A percentile compares a stretch with the other conserved stretches of the same genome.
Evolutionary conservation across 2,329 filamentous ascomycete species (phyloP).

Genomic region (Arthrinium puccinioides): DNA sequence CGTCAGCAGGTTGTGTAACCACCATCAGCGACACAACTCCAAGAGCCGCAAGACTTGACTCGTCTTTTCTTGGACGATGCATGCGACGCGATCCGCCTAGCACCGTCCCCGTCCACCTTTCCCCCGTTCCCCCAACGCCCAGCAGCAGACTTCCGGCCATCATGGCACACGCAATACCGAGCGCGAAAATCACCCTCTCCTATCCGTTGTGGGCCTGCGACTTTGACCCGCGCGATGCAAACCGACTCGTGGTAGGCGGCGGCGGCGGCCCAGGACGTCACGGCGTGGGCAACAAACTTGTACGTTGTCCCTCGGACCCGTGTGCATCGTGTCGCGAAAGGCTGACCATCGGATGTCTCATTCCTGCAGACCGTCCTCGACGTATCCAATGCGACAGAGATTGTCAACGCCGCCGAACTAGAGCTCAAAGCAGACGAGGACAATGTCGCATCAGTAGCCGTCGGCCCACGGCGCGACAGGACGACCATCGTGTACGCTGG

Average conservation of each 20-base stretch:
- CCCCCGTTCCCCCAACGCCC: too few relatives aligned
- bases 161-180: slow-evolving; percentile 29
- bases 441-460: slow-evolving; percentile 75
- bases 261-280: slow-evolving; percentile 77
- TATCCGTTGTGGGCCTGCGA: slow-evolving; percentile 85
- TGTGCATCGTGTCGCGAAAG: neutral
- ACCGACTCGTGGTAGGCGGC: slow-evolving; percentile 73
- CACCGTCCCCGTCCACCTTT: too few relatives aligned
- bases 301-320: slow-evolving; percentile 31
- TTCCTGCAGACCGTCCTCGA: slow-evolving; percentile 61
- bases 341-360: slow-evolving; percentile 2
- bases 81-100: too few relatives aligned
- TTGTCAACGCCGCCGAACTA: slow-evolving; percentile 62
- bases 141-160: too few relatives aligned
- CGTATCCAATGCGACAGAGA: slow-evolving; percentile 54
- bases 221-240: slow-evolving; percentile 75
- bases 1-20: too few relatives aligned
- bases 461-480: slow-evolving; percentile 53
- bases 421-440: slow-evolving; percentile 80
- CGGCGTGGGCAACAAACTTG: slow-evolving; percentile 83
- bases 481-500: slow-evolving; percentile 61
- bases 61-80: too few relatives aligned
- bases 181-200: slow-evolving; percentile 59
- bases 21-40: too few relatives aligned
- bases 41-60: too few relatives aligned